Base-by-base conservation (phyloP, 345 rosid genomes). In the Firmiana major region DNA sequence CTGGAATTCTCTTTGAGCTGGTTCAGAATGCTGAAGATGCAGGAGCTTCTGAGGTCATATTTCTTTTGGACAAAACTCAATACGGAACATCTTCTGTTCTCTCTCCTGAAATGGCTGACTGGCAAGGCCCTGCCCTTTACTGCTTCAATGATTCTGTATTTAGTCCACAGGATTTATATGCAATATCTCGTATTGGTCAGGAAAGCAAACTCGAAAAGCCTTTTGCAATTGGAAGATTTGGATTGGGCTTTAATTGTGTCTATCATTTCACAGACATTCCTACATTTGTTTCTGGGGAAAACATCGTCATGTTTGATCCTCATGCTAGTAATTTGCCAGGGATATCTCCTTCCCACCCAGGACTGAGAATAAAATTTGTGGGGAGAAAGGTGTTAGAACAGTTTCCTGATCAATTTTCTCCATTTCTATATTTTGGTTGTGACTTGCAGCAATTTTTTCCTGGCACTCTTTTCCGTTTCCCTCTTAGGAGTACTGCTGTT, bases 1-100 rank as follows among this genome's bases (percentile, higher is more conserved):
- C 97, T 71, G 98, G 98, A 67, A 86, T 87, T 84, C 97, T 94
- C 48, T 94, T 92, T 81, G 98, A 94, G 87, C 87, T 92, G 80
- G 92, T 94, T 70, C 98, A 94, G 82, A 94, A 94, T 83, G 97
- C 98, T 15, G 98, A 94, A 81, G 98, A 94, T 86, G 97, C 98
- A 53, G 94, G 97, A 79, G 97, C 98, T 84, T 91, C 98, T 69
- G 90, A 94, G 82, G 98, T 94, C 84, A 78, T 77, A 59, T 92
- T 94, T 84, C 95, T 94, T 75, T 86, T 94, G 86, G 98, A 94
- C 83, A 94, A 82, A 84, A 92, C 98, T 79, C 97, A 94, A 63
- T 94, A 92, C 83, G 98, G 97, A 73, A 88, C 94, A 74, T 94
- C 98, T 81, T 94, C 98, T 62, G 90, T 94, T 84, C 97, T 94